Evolutionary conservation across 108 stramenopile genomes (phyloP).

Genomic region (Skeletonema potamos): DNA sequence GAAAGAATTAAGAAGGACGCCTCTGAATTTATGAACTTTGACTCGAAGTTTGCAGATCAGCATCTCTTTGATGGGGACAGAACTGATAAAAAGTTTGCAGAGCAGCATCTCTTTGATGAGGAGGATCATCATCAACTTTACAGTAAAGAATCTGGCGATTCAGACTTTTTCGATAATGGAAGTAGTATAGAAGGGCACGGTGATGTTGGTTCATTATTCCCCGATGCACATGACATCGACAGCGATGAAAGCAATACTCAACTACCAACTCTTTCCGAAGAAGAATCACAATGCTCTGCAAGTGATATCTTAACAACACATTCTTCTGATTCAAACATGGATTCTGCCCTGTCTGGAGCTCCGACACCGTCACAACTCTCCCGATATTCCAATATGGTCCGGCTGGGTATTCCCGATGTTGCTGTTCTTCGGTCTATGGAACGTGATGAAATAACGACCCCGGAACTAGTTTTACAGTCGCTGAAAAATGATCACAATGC

Average conservation of each 20-base stretch:
- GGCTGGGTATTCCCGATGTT: conserved; percentile 40
- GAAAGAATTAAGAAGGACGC: conserved; percentile 3
- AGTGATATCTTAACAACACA: not conserved
- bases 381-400: conserved; percentile 41
- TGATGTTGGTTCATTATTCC: not conserved
- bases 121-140: not conserved
- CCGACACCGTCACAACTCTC: conserved; percentile 25
- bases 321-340: not conserved
- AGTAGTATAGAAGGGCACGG: not conserved
- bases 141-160: too few species aligned
- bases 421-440: conserved; percentile 41
- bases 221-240: not conserved
- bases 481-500: conserved; percentile 13
- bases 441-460: conserved; percentile 25
- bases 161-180: not conserved
- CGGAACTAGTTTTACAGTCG: not conserved
- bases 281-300: conserved; percentile 1
- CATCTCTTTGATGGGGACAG: not conserved
- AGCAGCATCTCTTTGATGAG: not conserved
- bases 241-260: not conserved
- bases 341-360: not conserved
- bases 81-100: conserved; percentile 1
- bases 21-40: conserved; percentile 5
- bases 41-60: conserved; percentile 1
- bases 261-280: not conserved